A percentile compares a stretch with the other conserved stretches of the same genome.
phyloP scores from a whole-genome alignment of 2,329 filamentous ascomycete genomes.

The Penicillium sp. region DNA sequence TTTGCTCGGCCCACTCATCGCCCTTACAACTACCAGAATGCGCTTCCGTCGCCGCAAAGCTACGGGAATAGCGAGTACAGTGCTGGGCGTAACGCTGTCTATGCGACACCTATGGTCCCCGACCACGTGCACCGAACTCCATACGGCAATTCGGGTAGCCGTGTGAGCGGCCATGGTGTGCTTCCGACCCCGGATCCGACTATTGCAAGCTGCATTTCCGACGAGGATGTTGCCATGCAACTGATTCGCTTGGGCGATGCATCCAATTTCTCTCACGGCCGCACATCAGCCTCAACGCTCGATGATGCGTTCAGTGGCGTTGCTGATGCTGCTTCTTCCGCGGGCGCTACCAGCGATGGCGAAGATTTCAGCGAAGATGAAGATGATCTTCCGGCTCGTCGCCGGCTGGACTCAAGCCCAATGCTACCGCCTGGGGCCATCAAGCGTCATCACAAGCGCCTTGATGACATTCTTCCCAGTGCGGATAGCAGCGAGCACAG shows the following conservation, averaged over 20 bases:
- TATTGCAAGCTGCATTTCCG: constrained; percentile 91
- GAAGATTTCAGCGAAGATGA: constrained; percentile 59
- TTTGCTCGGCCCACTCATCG: constrained; percentile 72
- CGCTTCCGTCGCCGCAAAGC: constrained; percentile 78
- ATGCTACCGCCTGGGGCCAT: constrained; percentile 41
- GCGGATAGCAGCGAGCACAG: constrained; percentile 56
- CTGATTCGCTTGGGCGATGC: constrained; percentile 93
- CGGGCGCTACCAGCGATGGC: constrained; percentile 73
- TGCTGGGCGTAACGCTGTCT: constrained; percentile 41
- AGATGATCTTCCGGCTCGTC: constrained; percentile 46
- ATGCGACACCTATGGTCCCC: constrained; percentile 54
- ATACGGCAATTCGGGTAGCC: constrained; percentile 37
- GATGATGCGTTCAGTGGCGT: constrained; percentile 90
- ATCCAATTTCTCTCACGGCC: constrained; percentile 86
- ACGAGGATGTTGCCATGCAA: constrained; percentile 96
- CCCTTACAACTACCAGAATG: constrained; percentile 69
- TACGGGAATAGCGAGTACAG: constrained; percentile 53
- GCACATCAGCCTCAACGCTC: constrained; percentile 85
- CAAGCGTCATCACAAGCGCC: constrained; percentile 44
- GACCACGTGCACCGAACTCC: constrained; percentile 58
- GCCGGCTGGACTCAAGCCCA: constrained; percentile 40
- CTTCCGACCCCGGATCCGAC: constrained; percentile 95
- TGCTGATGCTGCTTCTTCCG: constrained; percentile 78
- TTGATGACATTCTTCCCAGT: constrained; percentile 50
- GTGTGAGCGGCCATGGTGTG: constrained; percentile 49